Conservation (phyloP, 2,329 filamentous ascomycete species). For the Stachybotrys chlorohalonatus region DNA sequence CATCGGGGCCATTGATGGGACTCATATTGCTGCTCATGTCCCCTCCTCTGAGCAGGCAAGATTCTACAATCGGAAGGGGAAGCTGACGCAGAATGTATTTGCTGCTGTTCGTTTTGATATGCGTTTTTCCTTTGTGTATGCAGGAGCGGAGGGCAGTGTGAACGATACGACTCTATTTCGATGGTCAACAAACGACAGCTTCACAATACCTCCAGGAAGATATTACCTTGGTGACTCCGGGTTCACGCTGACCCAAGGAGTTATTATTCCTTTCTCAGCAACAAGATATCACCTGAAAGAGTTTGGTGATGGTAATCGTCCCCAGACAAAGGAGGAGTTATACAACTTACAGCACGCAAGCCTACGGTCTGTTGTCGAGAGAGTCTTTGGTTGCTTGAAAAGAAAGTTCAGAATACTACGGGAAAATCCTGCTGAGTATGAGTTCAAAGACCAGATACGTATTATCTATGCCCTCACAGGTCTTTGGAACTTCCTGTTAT, state of each 20-base stretch:
- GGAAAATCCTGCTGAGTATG: not conserved
- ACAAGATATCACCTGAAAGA: not conserved
- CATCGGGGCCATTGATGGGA: not conserved
- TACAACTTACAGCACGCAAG: not conserved
- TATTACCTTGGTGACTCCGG: not conserved
- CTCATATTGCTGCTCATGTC: not conserved
- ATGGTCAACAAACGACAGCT: not conserved
- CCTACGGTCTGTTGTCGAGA: not conserved
- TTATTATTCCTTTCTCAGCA: not conserved
- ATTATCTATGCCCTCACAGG: not conserved
- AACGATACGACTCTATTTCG: not conserved
- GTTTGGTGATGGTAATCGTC: not conserved
- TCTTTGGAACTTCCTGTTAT: not conserved
- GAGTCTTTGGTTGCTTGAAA: not conserved
- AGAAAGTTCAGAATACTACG: not conserved
- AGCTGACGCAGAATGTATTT: not conserved
- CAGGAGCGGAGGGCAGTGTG: not conserved
- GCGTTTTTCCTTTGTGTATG: not conserved
- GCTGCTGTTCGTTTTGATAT: not conserved
- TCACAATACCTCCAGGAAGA: not conserved
- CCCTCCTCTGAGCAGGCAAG: not conserved
- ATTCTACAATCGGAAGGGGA: not conserved
- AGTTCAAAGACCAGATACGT: not conserved
- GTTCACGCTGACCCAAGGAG: not conserved
- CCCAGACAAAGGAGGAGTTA: not conserved